Evolutionary conservation across 257 asterid species (phyloP).

Genomic region (Orobanche coerulescens): DNA sequence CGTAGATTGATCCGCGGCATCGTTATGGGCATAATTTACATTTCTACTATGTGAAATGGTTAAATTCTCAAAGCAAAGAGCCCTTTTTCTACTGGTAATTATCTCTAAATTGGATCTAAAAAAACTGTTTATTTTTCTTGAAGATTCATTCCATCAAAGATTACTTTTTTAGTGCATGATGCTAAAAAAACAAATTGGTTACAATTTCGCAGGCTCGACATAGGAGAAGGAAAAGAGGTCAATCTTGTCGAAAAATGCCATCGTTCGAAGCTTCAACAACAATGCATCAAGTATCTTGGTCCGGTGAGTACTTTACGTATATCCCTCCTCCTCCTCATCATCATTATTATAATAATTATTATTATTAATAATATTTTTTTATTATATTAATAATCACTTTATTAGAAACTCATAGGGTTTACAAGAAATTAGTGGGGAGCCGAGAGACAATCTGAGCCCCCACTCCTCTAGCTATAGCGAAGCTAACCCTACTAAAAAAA

Average conservation of each 20-base stretch:
- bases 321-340: neutral
- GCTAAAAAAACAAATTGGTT: slow-evolving; percentile 18
- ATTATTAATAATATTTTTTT: neutral
- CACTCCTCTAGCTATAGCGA: too few species aligned
- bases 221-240: slow-evolving; percentile 91
- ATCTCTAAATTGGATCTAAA: slow-evolving; percentile 5
- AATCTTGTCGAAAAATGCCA: slow-evolving; percentile 67
- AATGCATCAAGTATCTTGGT: slow-evolving; percentile 94
- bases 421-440: too few species aligned
- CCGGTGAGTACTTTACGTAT: slow-evolving; percentile 41
- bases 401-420: too few species aligned
- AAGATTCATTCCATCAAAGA: neutral
- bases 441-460: too few species aligned
- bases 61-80: slow-evolving; percentile 77
- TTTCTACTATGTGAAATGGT: slow-evolving; percentile 77
- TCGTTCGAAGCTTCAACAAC: slow-evolving; percentile 85
- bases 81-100: slow-evolving; percentile 92
- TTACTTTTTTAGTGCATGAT: neutral
- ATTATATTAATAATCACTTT: too few species aligned
- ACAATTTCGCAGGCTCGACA: slow-evolving; percentile 58
- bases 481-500: too few species aligned
- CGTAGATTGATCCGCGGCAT: slow-evolving; percentile 93
- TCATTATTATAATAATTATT: neutral
- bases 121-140: neutral
- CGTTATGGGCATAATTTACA: slow-evolving; percentile 96